These are phyloP conservation scores for Cryptococcus sp. DNA, from an alignment of 1,284 basidiomycete genomes.

Conservation along the genomic window DNA sequence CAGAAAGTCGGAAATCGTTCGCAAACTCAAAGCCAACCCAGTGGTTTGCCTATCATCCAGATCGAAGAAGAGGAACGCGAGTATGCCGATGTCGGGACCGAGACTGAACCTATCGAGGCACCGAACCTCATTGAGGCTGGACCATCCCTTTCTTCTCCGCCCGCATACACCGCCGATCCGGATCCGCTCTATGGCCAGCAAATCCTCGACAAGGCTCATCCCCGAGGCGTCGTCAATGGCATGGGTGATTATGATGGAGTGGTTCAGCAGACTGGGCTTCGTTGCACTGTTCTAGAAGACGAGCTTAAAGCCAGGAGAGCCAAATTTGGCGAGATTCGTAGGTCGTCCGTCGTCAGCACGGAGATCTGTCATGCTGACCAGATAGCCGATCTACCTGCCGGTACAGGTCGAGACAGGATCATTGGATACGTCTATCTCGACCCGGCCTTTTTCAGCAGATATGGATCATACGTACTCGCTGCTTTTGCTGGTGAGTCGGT, in stretches of 20 bases:
- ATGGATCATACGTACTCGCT: conserved; percentile 20
- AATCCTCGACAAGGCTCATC: conserved; percentile 31
- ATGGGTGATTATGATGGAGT: conserved; percentile 31
- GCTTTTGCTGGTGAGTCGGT: conserved; percentile 30
- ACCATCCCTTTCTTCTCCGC: conserved; percentile 15
- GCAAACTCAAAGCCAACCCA: too few relatives aligned
- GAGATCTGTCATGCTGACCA: conserved; percentile 4
- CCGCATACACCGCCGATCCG: conserved; percentile 35
- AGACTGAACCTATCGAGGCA: conserved; percentile 18
- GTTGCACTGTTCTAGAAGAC: conserved; percentile 32
- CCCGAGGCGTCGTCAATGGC: conserved; percentile 8
- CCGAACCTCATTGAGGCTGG: conserved; percentile 6
- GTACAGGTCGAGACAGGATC: conserved; percentile 13
- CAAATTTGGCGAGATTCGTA: too few relatives aligned
- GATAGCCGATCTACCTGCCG: too few relatives aligned
- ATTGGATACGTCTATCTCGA: conserved; percentile 22
- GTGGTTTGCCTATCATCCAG: conserved; percentile 13
- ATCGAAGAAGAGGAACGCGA: conserved; percentile 25
- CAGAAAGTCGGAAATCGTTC: conserved; percentile 22
- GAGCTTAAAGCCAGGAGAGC: conserved; percentile 6
- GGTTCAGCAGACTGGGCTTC: conserved; percentile 22
- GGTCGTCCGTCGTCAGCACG: background rate
- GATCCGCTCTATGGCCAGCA: conserved; percentile 24
- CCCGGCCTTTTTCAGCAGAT: conserved; percentile 13
- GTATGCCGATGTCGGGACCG: conserved; percentile 21